Conservation (phyloP, 495 filamentous ascomycete species). For the Penicillium manginii region DNA sequence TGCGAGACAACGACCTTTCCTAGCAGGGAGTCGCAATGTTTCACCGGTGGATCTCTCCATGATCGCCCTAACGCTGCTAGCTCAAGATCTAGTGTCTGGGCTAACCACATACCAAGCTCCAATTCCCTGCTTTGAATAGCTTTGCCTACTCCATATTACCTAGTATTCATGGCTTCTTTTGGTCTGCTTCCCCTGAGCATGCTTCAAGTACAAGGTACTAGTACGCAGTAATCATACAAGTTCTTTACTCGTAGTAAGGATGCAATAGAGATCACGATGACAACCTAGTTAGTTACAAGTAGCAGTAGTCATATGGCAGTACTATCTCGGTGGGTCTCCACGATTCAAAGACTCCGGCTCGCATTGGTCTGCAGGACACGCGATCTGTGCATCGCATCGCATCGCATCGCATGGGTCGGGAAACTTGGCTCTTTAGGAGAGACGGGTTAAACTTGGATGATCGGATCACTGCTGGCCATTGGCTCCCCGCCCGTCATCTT, state of each 20-base stretch:
- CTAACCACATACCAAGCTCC: constrained; percentile 17
- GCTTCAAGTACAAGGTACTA: not conserved
- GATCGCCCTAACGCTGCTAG: constrained; percentile 30
- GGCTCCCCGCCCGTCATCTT: no score
- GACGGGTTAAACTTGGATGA: no score
- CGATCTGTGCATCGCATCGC: constrained; percentile 11
- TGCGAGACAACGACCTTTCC: constrained; percentile 9
- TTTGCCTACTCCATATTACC: not conserved
- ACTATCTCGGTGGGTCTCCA: no score
- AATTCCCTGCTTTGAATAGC: constrained; percentile 6
- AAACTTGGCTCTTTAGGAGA: no score
- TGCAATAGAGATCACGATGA: not conserved
- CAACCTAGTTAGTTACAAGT: no score
- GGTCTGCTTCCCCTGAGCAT: not conserved
- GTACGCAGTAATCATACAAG: not conserved
- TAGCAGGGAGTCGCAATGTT: constrained; percentile 26
- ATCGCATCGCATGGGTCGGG: not conserved
- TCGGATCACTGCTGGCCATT: no score
- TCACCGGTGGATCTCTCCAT: constrained; percentile 31
- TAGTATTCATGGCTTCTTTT: not conserved
- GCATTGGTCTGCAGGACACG: constrained; percentile 4
- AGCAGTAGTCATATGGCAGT: no score
- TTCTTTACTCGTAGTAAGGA: no score
- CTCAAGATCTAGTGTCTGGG: constrained; percentile 19
- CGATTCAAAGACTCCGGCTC: not conserved